A percentile compares a stretch with the other conserved stretches of the same genome.
These are phyloP conservation scores for Rhododendron griersonianum DNA, from an alignment of 148 eudicot species.

Conservation along the genomic window DNA sequence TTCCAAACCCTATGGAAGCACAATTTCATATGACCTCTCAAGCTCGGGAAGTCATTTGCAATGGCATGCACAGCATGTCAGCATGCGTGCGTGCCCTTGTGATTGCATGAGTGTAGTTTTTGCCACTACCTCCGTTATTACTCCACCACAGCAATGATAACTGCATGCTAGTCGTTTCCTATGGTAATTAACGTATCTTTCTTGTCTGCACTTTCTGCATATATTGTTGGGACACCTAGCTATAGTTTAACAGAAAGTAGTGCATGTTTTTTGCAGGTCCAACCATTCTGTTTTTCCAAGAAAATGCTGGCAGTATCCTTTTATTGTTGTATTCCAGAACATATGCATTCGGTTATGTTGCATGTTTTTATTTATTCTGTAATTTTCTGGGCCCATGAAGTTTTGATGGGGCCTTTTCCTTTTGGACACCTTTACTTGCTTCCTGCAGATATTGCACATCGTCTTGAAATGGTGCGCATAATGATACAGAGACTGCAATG, in stretches of 20 bases:
- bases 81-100: background rate
- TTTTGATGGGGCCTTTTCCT: constrained; percentile 3
- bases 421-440: constrained; percentile 53
- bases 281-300: constrained; percentile 92
- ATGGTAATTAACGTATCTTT: background rate
- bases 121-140: background rate
- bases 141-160: background rate
- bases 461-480: constrained; percentile 93
- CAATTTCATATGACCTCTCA: background rate
- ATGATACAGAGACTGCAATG: constrained; percentile 85
- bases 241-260: constrained; percentile 2
- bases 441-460: constrained; percentile 87
- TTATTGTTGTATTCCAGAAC: constrained; percentile 9
- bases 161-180: background rate
- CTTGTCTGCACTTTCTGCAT: background rate
- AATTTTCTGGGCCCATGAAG: background rate
- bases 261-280: constrained; percentile 67
- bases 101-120: background rate
- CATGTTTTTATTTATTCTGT: background rate
- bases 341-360: background rate
- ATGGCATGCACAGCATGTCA: background rate
- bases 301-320: constrained; percentile 99
- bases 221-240: background rate
- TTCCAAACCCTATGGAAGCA: background rate
- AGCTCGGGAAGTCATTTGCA: background rate